These are phyloP conservation scores for Begonia loranthoides DNA, from an alignment of 306 rosid genomes.

Conservation along the genomic window DNA sequence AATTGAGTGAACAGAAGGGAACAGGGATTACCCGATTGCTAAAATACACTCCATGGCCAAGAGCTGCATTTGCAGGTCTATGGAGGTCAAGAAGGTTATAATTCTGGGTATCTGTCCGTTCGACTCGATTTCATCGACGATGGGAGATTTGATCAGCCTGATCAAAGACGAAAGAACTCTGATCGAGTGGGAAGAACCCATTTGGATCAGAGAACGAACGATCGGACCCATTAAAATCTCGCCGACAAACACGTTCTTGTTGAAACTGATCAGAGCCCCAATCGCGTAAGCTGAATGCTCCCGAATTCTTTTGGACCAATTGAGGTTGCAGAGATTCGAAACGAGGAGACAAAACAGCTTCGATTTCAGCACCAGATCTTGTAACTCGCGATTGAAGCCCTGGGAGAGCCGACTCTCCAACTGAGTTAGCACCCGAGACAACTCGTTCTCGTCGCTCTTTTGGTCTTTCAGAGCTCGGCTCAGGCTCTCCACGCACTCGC, in stretches of 20 bases:
- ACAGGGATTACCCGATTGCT: slow-evolving; percentile 35
- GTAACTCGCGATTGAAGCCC: slow-evolving; percentile 64
- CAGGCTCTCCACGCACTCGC: slow-evolving; percentile 37
- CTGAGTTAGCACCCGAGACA: slow-evolving; percentile 26
- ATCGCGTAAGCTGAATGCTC: slow-evolving; percentile 39
- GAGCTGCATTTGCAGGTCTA: slow-evolving; percentile 22
- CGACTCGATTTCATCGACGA: slow-evolving; percentile 72
- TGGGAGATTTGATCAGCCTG: slow-evolving; percentile 57
- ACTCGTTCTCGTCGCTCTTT: slow-evolving; percentile 11
- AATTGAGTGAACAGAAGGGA: too few species aligned
- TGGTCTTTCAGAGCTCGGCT: slow-evolving; percentile 17
- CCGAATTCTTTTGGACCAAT: slow-evolving; percentile 21
- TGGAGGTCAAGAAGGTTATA: slow-evolving; percentile 24
- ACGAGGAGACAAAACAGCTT: slow-evolving; percentile 42
- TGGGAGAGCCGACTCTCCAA: slow-evolving; percentile 39
- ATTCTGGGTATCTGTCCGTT: slow-evolving; percentile 43
- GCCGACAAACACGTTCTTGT: slow-evolving; percentile 86
- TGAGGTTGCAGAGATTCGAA: slow-evolving; percentile 27
- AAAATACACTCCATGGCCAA: slow-evolving; percentile 48
- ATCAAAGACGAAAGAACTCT: slow-evolving; percentile 40
- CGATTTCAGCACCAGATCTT: slow-evolving; percentile 44
- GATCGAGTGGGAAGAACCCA: slow-evolving; percentile 34
- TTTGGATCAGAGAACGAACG: slow-evolving; percentile 25
- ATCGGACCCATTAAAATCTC: slow-evolving; percentile 58
- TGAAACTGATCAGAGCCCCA: slow-evolving; percentile 47